A percentile compares a stretch with the other conserved stretches of the same genome.
Evolutionary conservation across 371 early-diverging fungal species (phyloP).

Genomic region (Choanephora cucurbitarum): DNA sequence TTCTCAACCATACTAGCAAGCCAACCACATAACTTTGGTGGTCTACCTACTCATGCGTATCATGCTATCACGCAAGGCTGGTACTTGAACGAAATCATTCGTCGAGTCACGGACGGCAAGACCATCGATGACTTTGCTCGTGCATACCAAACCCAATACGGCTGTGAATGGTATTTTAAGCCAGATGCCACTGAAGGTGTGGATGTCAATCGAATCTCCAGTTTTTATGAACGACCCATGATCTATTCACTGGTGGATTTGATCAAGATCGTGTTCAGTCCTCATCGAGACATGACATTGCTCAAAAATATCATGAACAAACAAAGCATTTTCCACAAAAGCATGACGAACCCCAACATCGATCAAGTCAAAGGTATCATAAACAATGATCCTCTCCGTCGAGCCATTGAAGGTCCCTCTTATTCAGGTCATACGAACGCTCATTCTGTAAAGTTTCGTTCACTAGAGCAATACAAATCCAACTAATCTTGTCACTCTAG

Average conservation of each 20-base stretch:
- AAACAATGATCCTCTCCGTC: slow-evolving; percentile 8
- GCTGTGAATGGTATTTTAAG: slow-evolving; percentile 60
- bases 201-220: slow-evolving; percentile 27
- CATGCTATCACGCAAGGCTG: slow-evolving; percentile 72
- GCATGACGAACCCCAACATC: neutral
- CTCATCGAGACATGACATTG: slow-evolving; percentile 1
- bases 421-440: slow-evolving; percentile 62
- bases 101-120: slow-evolving; percentile 50
- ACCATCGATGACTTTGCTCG: slow-evolving; percentile 60
- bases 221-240: neutral
- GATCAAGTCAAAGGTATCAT: slow-evolving; percentile 6
- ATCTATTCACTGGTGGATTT: neutral
- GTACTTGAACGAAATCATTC: slow-evolving; percentile 72
- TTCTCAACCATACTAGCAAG: slow-evolving; percentile 50
- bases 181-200: slow-evolving; percentile 35
- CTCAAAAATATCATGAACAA: slow-evolving; percentile 8
- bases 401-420: slow-evolving; percentile 31
- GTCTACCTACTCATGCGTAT: slow-evolving; percentile 55
- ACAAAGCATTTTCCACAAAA: slow-evolving; percentile 2
- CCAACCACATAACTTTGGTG: slow-evolving; percentile 68
- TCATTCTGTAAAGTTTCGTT: slow-evolving; percentile 43
- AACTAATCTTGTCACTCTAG: slow-evolving; percentile 20
- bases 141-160: slow-evolving; percentile 45
- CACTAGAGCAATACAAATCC: neutral
- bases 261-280: neutral